Percentiles rank a stretch among this genome's conserved stretches.
phyloP scores from a whole-genome alignment of 495 filamentous ascomycete species.

The Penicillium salamii region DNA sequence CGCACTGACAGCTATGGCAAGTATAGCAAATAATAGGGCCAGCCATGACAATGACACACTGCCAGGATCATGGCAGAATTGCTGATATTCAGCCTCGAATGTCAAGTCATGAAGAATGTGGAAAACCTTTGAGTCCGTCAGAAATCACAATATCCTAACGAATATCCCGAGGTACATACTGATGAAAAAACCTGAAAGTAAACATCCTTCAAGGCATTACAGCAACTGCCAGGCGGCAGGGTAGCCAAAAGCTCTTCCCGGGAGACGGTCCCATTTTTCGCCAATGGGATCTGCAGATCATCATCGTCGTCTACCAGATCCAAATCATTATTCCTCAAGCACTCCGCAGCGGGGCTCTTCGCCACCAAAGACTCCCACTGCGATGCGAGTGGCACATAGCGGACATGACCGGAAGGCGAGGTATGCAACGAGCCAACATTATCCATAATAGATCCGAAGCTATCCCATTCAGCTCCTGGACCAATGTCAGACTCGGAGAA shows the following conservation, averaged over 20 bases:
- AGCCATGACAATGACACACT: conserved; percentile 42
- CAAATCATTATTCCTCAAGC: conserved; percentile 25
- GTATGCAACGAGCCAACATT: conserved; percentile 33
- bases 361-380: conserved; percentile 35
- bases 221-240: conserved; percentile 39
- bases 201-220: conserved; percentile 38
- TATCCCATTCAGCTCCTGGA: conserved; percentile 18
- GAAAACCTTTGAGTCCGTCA: conserved; percentile 24
- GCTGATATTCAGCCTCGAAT: conserved; percentile 46
- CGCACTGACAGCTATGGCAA: conserved; percentile 43
- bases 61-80: conserved; percentile 41
- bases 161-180: conserved; percentile 16
- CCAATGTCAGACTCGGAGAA: conserved; percentile 31
- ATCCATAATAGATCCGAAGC: conserved; percentile 17
- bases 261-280: conserved; percentile 26
- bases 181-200: conserved; percentile 43
- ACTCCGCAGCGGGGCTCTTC: conserved; percentile 26
- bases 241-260: conserved; percentile 30
- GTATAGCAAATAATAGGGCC: conserved; percentile 42
- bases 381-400: conserved; percentile 36
- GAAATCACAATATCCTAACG: background rate
- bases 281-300: conserved; percentile 36
- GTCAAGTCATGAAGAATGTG: conserved; percentile 49
- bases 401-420: conserved; percentile 39
- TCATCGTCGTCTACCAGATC: conserved; percentile 39